phyloP scores from a whole-genome alignment of 192 early-diverging fungal species.

The Umbelopsis sp. region DNA sequence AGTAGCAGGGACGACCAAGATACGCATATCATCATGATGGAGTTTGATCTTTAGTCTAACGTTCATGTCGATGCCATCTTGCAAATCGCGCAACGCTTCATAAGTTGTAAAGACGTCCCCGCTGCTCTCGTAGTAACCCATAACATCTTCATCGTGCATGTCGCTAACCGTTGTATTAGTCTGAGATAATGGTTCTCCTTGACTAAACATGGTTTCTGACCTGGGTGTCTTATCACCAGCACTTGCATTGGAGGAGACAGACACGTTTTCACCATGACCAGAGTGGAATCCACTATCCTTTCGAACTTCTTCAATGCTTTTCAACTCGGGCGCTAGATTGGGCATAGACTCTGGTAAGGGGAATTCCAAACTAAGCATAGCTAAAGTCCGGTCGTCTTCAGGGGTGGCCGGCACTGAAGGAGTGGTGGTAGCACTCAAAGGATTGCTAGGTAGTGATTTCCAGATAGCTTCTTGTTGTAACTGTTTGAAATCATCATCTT shows the following conservation, averaged over 20 bases:
- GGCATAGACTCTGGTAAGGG: conserved; percentile 11
- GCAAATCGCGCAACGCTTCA: conserved; percentile 12
- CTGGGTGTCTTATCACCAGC: conserved; percentile 1
- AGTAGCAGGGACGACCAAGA: conserved; percentile 56
- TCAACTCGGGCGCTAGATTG: not conserved
- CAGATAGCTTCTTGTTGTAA: conserved; percentile 5
- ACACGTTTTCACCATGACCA: conserved; percentile 27
- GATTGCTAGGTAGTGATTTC: conserved; percentile 24
- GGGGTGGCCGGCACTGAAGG: not conserved
- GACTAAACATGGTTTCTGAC: not conserved
- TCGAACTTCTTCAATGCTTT: conserved; percentile 19
- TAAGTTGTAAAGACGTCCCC: conserved; percentile 14
- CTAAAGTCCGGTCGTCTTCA: not conserved
- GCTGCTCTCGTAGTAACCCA: conserved; percentile 4
- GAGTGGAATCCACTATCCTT: conserved; percentile 44
- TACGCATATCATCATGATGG: conserved; percentile 68
- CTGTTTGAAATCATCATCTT: conserved; percentile 11
- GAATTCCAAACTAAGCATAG: conserved; percentile 21
- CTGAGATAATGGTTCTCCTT: not conserved
- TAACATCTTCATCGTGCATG: conserved; percentile 1
- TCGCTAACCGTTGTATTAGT: too few species aligned
- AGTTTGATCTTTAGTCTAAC: conserved; percentile 63
- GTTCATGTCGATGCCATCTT: conserved; percentile 13
- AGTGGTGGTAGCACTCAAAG: conserved; percentile 21
- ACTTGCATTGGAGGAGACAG: conserved; percentile 23